Conservation (phyloP, 176 grass and related monocot genomes). For the Zoysia japonica region DNA sequence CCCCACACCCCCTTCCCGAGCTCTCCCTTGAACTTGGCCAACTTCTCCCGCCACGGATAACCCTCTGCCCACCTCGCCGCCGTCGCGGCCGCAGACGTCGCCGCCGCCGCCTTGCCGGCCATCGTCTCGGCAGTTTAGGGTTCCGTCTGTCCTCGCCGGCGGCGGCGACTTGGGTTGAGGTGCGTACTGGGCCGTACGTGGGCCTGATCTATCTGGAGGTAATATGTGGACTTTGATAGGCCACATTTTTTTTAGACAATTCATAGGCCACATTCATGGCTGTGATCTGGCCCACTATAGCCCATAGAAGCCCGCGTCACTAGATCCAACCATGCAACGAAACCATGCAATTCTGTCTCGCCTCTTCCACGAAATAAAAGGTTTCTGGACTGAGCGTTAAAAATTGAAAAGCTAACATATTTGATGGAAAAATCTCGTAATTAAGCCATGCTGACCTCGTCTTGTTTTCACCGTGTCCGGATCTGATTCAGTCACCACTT, state of each 20-base stretch:
- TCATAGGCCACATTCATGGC: not conserved
- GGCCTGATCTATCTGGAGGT: not conserved
- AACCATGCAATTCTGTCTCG: too few species aligned
- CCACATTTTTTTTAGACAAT: not conserved
- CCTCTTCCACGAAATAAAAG: too few species aligned
- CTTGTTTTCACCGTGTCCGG: not conserved
- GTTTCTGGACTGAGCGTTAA: too few species aligned
- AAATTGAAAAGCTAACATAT: too few species aligned
- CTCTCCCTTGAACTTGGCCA: slow-evolving; percentile 63
- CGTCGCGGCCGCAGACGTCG: slow-evolving; percentile 22
- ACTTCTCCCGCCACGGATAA: slow-evolving; percentile 69
- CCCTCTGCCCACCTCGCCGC: slow-evolving; percentile 44
- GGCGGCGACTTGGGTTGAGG: not conserved
- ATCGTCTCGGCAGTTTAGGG: slow-evolving; percentile 39
- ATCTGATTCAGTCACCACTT: slow-evolving; percentile 40
- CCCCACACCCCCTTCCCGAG: slow-evolving; percentile 71
- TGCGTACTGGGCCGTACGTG: not conserved
- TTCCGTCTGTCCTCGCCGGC: not conserved
- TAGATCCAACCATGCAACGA: too few species aligned
- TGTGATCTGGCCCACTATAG: not conserved
- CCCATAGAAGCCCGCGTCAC: not conserved
- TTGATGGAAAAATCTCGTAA: too few species aligned
- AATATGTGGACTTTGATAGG: not conserved
- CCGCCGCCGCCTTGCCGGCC: slow-evolving; percentile 50
- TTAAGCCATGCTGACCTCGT: slow-evolving; percentile 25